phyloP scores from a whole-genome alignment of 2,329 filamentous ascomycete genomes.

The Colletotrichum neosansevieriae region DNA sequence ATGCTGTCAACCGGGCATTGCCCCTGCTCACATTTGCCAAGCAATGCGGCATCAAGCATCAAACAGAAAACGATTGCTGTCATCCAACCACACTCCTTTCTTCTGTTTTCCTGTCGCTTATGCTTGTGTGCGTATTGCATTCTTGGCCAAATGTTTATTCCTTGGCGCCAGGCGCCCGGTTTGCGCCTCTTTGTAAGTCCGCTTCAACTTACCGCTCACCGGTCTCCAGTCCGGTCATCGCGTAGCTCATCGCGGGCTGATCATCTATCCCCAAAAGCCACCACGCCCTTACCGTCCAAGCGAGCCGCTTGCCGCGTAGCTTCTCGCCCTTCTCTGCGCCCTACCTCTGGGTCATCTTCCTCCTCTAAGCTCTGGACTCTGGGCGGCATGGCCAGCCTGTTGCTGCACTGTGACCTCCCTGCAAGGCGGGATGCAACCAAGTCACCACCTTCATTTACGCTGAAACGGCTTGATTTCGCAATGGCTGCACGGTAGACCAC shows the following conservation, averaged over 20 bases:
- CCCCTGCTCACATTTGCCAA: background rate
- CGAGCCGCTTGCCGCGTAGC: constrained; percentile 8
- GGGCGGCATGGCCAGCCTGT: constrained; percentile 4
- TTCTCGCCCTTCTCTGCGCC: constrained; percentile 6
- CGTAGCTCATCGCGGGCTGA: constrained; percentile 1
- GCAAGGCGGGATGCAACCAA: constrained; percentile 33
- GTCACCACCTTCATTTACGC: constrained; percentile 38
- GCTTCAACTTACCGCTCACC: background rate
- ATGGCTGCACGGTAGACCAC: constrained; percentile 29
- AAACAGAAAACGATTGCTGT: background rate
- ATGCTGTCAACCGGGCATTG: constrained; percentile 15
- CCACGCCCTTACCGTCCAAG: constrained; percentile 14
- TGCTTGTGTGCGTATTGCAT: constrained; percentile 7
- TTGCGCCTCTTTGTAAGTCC: background rate
- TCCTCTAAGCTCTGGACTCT: background rate
- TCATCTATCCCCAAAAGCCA: constrained; percentile 14
- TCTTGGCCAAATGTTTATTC: background rate
- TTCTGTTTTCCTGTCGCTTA: background rate
- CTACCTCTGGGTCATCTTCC: background rate
- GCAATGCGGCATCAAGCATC: background rate
- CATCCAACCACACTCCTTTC: background rate
- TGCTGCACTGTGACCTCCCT: constrained; percentile 19
- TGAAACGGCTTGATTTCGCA: constrained; percentile 38
- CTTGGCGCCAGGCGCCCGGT: background rate
- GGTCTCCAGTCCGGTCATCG: constrained; percentile 2